Evolutionary conservation across 345 rosid species (phyloP), one percentile per base, ranked within the genome.

Genomic region (Sonneratia alba): DNA sequence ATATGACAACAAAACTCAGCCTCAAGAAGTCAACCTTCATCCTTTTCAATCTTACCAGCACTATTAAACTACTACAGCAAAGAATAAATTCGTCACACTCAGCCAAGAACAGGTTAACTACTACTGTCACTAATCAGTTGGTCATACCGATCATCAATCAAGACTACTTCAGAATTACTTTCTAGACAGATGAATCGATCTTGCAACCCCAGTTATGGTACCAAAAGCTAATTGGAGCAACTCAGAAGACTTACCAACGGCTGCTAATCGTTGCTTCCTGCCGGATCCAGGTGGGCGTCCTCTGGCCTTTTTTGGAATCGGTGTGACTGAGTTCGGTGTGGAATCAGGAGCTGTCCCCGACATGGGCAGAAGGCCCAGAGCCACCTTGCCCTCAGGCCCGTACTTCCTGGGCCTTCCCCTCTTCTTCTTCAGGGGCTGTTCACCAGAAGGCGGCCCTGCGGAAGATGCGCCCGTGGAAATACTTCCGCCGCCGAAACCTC

Each of bases 231-330:
- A 62, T n/a, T 12, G 57, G 40, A 32, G 38, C n/a, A 67, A n/a
- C 15, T 45, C n/a, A 49, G 45, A 82, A 71, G 69, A 72, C 90
- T 81, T 74, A 91, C 99, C 99, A 61, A 91, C 87, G 76, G 80
- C 78, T 57, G 99, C 96, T 73, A 96, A 69, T 8, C 89, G 94
- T 76, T 96, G 99, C 87, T 96, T 96, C 84, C 99, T 86, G 74
- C 99, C 98, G 72, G 83, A 85, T 19, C 99, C 99, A 73, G 93
- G 99, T n/a, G 99, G 98, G 64, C 98, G 86, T 34, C 99, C 99
- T 84, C 91, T 81, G 21, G 74, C 75, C 76, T 87, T 75, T 76
- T 81, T 92, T 36, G 86, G 86, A 48, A 81, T 81, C 73, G 82
- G 77, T 0, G 96, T 78, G 82, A 84, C 89, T 43, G 87, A 79